Conservation (phyloP, 2,329 filamentous ascomycete genomes). For the Aspergillus tubingensis region DNA sequence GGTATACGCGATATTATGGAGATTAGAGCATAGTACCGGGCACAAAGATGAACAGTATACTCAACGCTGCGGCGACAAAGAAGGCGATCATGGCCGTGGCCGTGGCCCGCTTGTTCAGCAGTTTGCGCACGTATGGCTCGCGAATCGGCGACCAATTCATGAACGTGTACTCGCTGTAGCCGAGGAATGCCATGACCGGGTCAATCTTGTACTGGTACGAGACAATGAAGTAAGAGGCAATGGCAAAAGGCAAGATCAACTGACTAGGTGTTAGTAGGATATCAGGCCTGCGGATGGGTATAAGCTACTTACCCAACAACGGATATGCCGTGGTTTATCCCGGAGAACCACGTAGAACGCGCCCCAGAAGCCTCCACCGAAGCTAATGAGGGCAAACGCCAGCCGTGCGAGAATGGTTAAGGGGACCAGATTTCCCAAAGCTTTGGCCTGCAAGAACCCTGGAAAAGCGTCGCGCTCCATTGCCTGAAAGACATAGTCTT, state of each 20-base stretch:
- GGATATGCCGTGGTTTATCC: constrained; percentile 69
- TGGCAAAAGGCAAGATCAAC: constrained; percentile 84
- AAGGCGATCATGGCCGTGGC: constrained; percentile 77
- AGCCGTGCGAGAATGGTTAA: constrained; percentile 83
- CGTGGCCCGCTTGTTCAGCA: constrained; percentile 78
- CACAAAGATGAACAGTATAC: constrained; percentile 90
- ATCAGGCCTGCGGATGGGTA: constrained; percentile 7
- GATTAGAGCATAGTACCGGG: constrained; percentile 65
- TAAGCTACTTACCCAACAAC: constrained; percentile 75
- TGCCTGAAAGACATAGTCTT: constrained; percentile 99
- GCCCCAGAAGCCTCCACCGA: constrained; percentile 93
- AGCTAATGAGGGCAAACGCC: constrained; percentile 77
- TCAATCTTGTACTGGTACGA: constrained; percentile 97
- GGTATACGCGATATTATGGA: not conserved
- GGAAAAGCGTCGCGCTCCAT: constrained; percentile 99
- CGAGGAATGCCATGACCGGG: constrained; percentile 82
- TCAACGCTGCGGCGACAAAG: constrained; percentile 77
- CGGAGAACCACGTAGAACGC: constrained; percentile 93
- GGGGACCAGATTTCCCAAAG: constrained; percentile 91
- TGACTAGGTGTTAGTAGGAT: constrained; percentile 35
- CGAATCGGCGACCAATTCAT: constrained; percentile 86
- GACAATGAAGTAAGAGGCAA: constrained; percentile 84
- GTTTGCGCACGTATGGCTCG: constrained; percentile 85
- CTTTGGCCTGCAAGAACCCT: constrained; percentile 91
- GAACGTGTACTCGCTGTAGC: constrained; percentile 93